These are phyloP conservation scores for Coemansia sp. DNA, from an alignment of 192 early-diverging fungal genomes.

Conservation along the genomic window DNA sequence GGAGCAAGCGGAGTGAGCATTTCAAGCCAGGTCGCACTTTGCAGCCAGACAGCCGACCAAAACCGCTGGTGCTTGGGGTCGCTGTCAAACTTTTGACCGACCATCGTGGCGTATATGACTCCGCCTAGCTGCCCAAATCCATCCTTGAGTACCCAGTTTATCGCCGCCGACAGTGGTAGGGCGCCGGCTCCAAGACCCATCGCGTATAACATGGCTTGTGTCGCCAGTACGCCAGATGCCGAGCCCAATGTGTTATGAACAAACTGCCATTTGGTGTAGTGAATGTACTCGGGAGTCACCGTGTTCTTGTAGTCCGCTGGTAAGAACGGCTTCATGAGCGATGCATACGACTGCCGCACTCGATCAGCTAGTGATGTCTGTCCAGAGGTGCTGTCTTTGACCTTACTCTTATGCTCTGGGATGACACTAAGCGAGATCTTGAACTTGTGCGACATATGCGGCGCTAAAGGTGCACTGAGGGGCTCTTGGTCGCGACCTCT, in stretches of 20 bases:
- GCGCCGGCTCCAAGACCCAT: conserved; percentile 78
- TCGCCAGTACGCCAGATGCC: conserved; percentile 79
- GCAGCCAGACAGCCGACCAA: conserved; percentile 70
- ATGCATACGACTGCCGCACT: conserved; percentile 1
- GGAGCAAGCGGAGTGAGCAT: conserved; percentile 82
- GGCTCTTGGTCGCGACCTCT: not conserved
- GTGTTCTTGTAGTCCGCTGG: conserved; percentile 76
- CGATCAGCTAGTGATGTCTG: not conserved
- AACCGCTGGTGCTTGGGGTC: conserved; percentile 84
- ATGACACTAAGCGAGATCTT: not conserved
- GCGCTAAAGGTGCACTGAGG: not conserved
- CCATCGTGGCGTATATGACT: conserved; percentile 77
- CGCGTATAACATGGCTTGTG: conserved; percentile 83
- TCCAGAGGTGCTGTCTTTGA: not conserved
- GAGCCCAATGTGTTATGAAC: conserved; percentile 76
- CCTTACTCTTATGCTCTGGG: not conserved
- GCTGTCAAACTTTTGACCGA: conserved; percentile 78
- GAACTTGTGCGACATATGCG: conserved; percentile 10
- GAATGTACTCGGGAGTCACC: conserved; percentile 73
- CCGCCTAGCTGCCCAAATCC: conserved; percentile 86
- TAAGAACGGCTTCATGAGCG: conserved; percentile 60
- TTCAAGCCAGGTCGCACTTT: conserved; percentile 74
- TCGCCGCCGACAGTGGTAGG: conserved; percentile 77
- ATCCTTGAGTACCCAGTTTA: conserved; percentile 94
- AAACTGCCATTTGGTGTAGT: conserved; percentile 80